A percentile compares a stretch with the other conserved stretches of the same genome.
Conservation (phyloP, 768 basidiomycete species). For the Pleurotus giganteus region DNA sequence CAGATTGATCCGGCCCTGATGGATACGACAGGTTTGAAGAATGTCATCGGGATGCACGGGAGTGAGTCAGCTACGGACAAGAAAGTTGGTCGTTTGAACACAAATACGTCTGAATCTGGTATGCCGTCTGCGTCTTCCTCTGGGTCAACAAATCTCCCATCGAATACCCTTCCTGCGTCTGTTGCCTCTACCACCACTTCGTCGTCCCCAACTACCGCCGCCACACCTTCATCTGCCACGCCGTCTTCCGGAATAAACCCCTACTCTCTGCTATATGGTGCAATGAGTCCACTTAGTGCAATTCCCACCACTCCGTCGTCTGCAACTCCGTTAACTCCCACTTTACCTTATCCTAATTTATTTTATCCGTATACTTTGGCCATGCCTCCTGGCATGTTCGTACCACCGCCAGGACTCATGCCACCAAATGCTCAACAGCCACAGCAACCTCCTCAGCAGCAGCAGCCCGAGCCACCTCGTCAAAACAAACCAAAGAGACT, state of each 20-base stretch:
- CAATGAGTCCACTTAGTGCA: slow-evolving; percentile 4
- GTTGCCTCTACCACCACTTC: slow-evolving; percentile 4
- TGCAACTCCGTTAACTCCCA: slow-evolving; percentile 34
- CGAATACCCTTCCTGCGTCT: slow-evolving; percentile 8
- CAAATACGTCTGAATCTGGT: slow-evolving; percentile 8
- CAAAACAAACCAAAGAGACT: slow-evolving; percentile 72
- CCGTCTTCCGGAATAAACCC: slow-evolving; percentile 31
- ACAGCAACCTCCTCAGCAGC: slow-evolving; percentile 19
- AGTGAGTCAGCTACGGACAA: background rate
- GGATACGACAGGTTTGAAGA: slow-evolving; percentile 2
- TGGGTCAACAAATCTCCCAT: slow-evolving; percentile 4
- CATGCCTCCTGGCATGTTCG: slow-evolving; percentile 35
- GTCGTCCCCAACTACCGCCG: background rate
- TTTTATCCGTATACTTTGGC: slow-evolving; percentile 42
- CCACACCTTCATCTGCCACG: slow-evolving; percentile 5
- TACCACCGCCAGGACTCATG: slow-evolving; percentile 25
- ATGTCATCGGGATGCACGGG: background rate
- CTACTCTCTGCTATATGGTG: slow-evolving; percentile 37
- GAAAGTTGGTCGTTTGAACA: background rate
- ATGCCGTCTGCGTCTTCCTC: slow-evolving; percentile 14
- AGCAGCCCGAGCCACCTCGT: slow-evolving; percentile 35
- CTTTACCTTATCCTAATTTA: slow-evolving; percentile 37
- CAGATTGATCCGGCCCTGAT: slow-evolving; percentile 6
- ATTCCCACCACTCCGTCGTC: slow-evolving; percentile 33
- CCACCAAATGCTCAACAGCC: slow-evolving; percentile 16